These are phyloP conservation scores for Lolium multiflorum DNA, from an alignment of 176 grass and related monocot genomes.

Conservation along the genomic window DNA sequence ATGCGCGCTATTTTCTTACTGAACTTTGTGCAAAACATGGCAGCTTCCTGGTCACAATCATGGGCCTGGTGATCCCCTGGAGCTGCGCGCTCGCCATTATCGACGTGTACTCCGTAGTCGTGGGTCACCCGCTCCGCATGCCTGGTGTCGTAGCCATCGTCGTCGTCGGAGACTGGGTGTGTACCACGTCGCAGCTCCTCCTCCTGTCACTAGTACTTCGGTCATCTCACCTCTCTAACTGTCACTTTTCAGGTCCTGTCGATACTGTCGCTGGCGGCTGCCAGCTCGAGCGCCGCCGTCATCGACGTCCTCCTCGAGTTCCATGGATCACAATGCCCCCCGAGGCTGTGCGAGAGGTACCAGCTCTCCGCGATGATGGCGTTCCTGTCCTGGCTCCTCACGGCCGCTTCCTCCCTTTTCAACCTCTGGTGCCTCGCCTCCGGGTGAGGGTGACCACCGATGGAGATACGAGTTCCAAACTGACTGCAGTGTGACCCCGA, in stretches of 20 bases:
- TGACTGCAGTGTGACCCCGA: not conserved
- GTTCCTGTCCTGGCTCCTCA: slow-evolving; percentile 86
- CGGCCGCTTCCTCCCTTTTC: slow-evolving; percentile 73
- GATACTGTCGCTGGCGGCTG: slow-evolving; percentile 73
- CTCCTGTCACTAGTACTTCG: not conserved
- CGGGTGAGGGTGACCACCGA: slow-evolving; percentile 31
- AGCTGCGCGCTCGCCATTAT: slow-evolving; percentile 87
- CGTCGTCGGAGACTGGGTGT: slow-evolving; percentile 71
- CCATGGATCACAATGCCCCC: slow-evolving; percentile 57
- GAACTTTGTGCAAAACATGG: not conserved
- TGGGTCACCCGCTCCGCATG: slow-evolving; percentile 62
- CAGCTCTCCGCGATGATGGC: slow-evolving; percentile 82
- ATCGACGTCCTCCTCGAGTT: slow-evolving; percentile 71
- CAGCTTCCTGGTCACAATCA: slow-evolving; percentile 92
- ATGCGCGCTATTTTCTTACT: not conserved
- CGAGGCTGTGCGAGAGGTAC: slow-evolving; percentile 75
- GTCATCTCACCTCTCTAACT: not conserved
- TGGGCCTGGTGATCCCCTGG: slow-evolving; percentile 90
- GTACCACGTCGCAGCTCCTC: not conserved
- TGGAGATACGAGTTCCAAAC: not conserved
- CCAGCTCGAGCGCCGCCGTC: slow-evolving; percentile 72
- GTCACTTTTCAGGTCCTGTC: slow-evolving; percentile 59
- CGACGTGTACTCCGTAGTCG: slow-evolving; percentile 72
- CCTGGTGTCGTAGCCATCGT: slow-evolving; percentile 73
- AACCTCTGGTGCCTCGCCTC: slow-evolving; percentile 87